Percentiles rank a stretch among this genome's conserved stretches.
Evolutionary conservation across 164 flowering plant species (phyloP).

Genomic region (Macadamia integrifolia): DNA sequence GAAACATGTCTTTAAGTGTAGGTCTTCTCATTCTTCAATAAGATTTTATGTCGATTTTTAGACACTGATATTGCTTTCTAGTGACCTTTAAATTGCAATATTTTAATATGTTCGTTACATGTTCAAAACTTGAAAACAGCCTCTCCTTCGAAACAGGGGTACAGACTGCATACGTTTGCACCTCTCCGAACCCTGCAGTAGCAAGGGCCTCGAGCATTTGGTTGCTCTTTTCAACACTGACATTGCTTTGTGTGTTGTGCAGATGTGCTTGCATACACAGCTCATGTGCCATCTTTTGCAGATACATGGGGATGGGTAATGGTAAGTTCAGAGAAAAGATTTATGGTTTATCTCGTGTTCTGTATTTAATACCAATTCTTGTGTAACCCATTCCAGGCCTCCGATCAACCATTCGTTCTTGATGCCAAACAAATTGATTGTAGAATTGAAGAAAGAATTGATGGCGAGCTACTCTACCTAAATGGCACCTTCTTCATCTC

Average conservation of each 20-base stretch:
- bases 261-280: slow-evolving; percentile 80
- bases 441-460: slow-evolving; percentile 53
- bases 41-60: too few relatives aligned
- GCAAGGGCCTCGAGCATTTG: too few relatives aligned
- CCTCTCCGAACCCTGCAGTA: too few relatives aligned
- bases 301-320: slow-evolving; percentile 98
- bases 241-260: slow-evolving; percentile 9
- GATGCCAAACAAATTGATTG: slow-evolving; percentile 52
- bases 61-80: too few relatives aligned
- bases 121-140: too few relatives aligned
- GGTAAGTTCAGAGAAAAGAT: slow-evolving; percentile 27
- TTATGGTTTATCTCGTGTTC: neutral
- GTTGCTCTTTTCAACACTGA: too few relatives aligned
- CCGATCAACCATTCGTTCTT: slow-evolving; percentile 58
- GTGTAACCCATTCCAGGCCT: slow-evolving; percentile 41
- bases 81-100: too few relatives aligned
- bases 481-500: slow-evolving; percentile 59
- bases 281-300: slow-evolving; percentile 87
- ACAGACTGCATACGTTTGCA: too few relatives aligned
- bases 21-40: slow-evolving; percentile 17
- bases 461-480: slow-evolving; percentile 57
- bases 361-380: neutral
- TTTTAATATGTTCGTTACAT: too few relatives aligned
- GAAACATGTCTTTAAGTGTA: slow-evolving; percentile 82
- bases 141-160: too few relatives aligned